Evolutionary conservation across 2,329 filamentous ascomycete species (phyloP).

Genomic region (Gnomoniopsis sp.): DNA sequence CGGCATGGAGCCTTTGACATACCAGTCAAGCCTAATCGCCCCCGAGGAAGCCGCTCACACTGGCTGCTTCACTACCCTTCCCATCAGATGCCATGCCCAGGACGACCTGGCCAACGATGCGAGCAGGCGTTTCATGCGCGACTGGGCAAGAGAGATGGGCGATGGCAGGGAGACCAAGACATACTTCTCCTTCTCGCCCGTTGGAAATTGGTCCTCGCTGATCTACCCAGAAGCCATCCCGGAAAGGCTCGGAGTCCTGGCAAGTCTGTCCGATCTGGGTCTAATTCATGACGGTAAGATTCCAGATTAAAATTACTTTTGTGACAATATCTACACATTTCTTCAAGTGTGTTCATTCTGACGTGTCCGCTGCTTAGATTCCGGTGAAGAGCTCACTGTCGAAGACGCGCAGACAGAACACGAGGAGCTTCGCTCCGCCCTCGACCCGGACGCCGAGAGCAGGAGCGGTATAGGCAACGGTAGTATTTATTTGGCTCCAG

Average conservation of each 20-base stretch:
- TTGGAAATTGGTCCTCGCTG: background rate
- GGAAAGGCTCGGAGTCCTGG: background rate
- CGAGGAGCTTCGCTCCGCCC: background rate
- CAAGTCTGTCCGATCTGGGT: background rate
- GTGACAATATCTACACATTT: too few relatives aligned
- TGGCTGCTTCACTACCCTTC: conserved; percentile 1
- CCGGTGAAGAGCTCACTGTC: background rate
- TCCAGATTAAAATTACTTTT: background rate
- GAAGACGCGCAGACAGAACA: background rate
- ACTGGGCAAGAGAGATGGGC: background rate
- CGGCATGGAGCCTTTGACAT: too few relatives aligned
- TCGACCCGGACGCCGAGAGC: too few relatives aligned
- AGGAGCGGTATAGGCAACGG: too few relatives aligned
- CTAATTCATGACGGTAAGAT: background rate
- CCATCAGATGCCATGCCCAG: background rate
- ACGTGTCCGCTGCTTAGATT: too few relatives aligned
- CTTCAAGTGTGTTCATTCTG: too few relatives aligned
- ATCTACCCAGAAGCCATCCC: background rate
- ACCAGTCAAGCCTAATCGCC: too few relatives aligned
- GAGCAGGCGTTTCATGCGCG: background rate
- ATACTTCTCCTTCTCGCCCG: background rate
- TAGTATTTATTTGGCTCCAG: too few relatives aligned
- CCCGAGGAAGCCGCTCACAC: too few relatives aligned
- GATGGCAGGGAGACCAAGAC: background rate
- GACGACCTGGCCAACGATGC: background rate